Conservation (phyloP, 192 early-diverging fungal species). For the Backusella australiensis region DNA sequence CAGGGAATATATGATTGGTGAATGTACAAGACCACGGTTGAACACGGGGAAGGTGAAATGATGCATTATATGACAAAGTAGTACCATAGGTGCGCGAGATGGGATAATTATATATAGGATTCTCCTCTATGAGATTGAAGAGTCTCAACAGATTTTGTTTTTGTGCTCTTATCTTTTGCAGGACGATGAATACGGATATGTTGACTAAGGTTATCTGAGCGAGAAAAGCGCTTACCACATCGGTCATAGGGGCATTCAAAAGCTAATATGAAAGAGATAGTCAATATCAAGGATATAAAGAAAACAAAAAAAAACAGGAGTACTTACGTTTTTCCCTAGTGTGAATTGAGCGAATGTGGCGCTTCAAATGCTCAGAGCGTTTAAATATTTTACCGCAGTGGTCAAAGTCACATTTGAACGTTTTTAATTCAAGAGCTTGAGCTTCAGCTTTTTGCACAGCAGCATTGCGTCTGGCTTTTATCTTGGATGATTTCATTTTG, state of each 20-base stretch:
- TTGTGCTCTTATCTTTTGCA: slow-evolving; percentile 16
- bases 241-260: slow-evolving; percentile 44
- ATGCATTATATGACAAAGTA: not conserved
- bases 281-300: not conserved
- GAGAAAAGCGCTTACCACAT: slow-evolving; percentile 49
- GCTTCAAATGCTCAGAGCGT: slow-evolving; percentile 57
- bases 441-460: slow-evolving; percentile 48
- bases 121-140: not conserved
- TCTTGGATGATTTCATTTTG: slow-evolving; percentile 48
- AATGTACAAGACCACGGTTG: not conserved
- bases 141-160: not conserved
- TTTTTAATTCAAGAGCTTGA: slow-evolving; percentile 26
- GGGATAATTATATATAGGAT: not conserved
- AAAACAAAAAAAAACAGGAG: not conserved
- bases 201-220: slow-evolving; percentile 52
- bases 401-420: slow-evolving; percentile 50
- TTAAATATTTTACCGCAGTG: slow-evolving; percentile 58
- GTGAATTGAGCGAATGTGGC: slow-evolving; percentile 57
- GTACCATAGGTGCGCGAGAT: not conserved
- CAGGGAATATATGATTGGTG: not conserved
- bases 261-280: slow-evolving; percentile 22
- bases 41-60: not conserved
- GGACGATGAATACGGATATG: slow-evolving; percentile 52
- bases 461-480: slow-evolving; percentile 48
- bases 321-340: slow-evolving; percentile 59